These are phyloP conservation scores for Phaeophleospora eucalypticola DNA, from an alignment of 2,329 filamentous ascomycete genomes.

Conservation along the genomic window DNA sequence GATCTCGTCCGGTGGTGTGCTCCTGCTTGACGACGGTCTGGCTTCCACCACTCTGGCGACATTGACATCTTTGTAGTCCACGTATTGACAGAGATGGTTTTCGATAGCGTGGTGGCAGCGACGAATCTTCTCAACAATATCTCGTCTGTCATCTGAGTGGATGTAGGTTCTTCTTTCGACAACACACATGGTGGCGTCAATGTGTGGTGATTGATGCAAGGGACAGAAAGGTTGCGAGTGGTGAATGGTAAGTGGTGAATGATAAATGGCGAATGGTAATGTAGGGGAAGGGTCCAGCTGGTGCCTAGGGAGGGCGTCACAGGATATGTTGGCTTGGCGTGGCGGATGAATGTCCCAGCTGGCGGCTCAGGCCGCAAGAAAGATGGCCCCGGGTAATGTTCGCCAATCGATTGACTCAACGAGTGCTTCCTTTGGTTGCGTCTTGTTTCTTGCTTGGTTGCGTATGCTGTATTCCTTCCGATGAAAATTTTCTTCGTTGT, in stretches of 20 bases:
- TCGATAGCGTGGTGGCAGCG: slow-evolving; percentile 22
- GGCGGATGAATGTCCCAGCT: slow-evolving; percentile 7
- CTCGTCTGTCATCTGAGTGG: slow-evolving; percentile 21
- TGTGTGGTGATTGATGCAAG: not conserved
- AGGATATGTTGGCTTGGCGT: slow-evolving; percentile 7
- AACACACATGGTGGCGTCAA: slow-evolving; percentile 27
- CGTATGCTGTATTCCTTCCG: no score
- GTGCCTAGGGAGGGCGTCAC: not conserved
- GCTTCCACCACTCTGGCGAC: slow-evolving; percentile 19
- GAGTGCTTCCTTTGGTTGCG: no score
- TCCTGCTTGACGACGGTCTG: slow-evolving; percentile 13
- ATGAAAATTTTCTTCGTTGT: no score
- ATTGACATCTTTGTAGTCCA: slow-evolving; percentile 14
- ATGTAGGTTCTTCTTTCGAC: slow-evolving; percentile 28
- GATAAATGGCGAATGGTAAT: no score
- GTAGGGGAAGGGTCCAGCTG: not conserved
- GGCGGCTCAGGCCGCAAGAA: slow-evolving; percentile 5
- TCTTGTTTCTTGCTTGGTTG: no score
- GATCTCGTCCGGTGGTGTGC: slow-evolving; percentile 15
- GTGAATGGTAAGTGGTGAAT: no score
- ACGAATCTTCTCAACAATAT: slow-evolving; percentile 18
- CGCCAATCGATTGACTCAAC: slow-evolving; percentile 4
- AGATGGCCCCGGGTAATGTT: not conserved
- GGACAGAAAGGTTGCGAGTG: no score
- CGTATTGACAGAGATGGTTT: slow-evolving; percentile 20